phyloP scores from a whole-genome alignment of 176 grass and related monocot species.

The Canna indica region DNA sequence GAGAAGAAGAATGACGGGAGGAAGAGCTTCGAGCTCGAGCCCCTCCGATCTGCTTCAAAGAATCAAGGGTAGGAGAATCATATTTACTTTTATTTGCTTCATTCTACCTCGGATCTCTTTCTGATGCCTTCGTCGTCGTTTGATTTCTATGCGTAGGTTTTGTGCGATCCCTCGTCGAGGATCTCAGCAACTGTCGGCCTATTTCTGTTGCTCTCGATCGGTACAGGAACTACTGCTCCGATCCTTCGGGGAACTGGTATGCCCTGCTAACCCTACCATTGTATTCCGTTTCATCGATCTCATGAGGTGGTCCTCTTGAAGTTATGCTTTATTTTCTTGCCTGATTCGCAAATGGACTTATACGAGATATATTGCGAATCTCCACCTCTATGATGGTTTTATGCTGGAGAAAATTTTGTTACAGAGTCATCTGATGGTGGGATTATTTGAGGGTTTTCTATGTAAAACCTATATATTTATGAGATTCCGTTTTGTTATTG shows the following conservation, averaged over 20 bases:
- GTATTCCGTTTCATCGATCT: not conserved
- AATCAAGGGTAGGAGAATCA: not conserved
- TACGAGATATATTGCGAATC: not conserved
- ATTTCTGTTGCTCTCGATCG: constrained; percentile 53
- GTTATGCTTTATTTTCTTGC: not conserved
- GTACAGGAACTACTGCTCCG: constrained; percentile 64
- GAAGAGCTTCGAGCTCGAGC: not conserved
- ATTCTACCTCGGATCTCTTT: not conserved
- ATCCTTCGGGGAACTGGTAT: constrained; percentile 22
- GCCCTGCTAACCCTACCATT: not conserved
- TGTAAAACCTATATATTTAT: not conserved
- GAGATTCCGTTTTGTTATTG: too few relatives aligned
- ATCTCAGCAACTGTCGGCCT: constrained; percentile 36
- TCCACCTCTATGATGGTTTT: not conserved
- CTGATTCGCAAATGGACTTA: not conserved
- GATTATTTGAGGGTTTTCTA: not conserved
- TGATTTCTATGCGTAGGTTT: constrained; percentile 27
- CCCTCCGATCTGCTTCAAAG: constrained; percentile 1
- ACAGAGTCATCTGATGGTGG: not conserved
- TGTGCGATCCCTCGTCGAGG: constrained; percentile 39
- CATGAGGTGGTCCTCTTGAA: too few relatives aligned
- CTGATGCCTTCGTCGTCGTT: not conserved
- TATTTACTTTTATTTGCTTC: not conserved
- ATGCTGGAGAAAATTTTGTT: not conserved
- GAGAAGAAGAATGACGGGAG: constrained; percentile 5